Evolutionary conservation across 164 flowering plant species (phyloP), one percentile per base, ranked within the genome.

Genomic region (Piper betle): DNA sequence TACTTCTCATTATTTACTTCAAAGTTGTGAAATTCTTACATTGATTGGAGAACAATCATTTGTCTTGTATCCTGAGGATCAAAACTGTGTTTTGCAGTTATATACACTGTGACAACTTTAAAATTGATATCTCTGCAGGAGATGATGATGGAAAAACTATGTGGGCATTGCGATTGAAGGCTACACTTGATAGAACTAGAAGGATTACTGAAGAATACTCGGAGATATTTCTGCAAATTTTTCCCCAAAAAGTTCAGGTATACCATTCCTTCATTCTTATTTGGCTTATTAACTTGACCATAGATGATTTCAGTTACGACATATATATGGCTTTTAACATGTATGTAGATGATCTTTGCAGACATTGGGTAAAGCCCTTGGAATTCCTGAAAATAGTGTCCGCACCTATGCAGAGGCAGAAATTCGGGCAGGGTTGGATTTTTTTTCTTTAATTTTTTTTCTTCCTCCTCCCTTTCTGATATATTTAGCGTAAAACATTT

Each of bases 331-430:
- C 13, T 10, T 39, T 58, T 58, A 18, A 19, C n/a, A 3, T 39
- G 18, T 12, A 54, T n/a, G 20, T 40, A 18, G 3, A 18, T 62
- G 42, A 50, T 5, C 48, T 33, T 73, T 76, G 71, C 83, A 92
- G 96, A 72, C 78, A 38, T 69, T 92, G 25, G 98, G 98, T 42
- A 86, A 79, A 68, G 96, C 93, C 70, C 75, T 92, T 63, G 96
- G 96, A 61, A 82, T 92, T 67, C 91, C 93, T 10, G 96, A 83
- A 61, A 84, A 82, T 68, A 89, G 81, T 70, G 81, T 92, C 7
- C 82, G 84, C 72, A 92, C 96, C 40, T 92, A 74, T 56, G 67
- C 98, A 62, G 98, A 92, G 77, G 96, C 98, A 71, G 98, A 92
- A 79, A 92, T 92, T 74, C 96, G 96, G 73, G 91, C 98, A 55